These are phyloP conservation scores for Pestalotiopsis sp. DNA, from an alignment of 2,329 filamentous ascomycete genomes.

Conservation along the genomic window DNA sequence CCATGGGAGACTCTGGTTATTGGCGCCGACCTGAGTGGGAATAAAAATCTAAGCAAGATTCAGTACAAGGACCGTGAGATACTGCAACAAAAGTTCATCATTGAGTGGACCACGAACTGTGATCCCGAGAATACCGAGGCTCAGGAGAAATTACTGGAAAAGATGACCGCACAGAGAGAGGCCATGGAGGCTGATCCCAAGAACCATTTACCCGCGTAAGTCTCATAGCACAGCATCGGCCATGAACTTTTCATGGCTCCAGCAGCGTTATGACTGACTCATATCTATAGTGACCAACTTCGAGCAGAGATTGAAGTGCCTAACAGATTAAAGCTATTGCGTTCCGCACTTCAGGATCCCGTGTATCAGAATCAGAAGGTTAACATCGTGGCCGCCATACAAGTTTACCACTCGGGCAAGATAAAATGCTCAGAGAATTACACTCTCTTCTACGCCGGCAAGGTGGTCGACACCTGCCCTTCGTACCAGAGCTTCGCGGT, in stretches of 20 bases:
- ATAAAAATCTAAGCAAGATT: conserved; percentile 33
- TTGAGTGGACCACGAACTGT: conserved; percentile 26
- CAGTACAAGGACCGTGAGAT: conserved; percentile 40
- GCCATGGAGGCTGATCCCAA: conserved; percentile 34
- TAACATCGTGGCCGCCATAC: conserved; percentile 45
- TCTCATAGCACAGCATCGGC: neutral
- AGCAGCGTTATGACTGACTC: neutral
- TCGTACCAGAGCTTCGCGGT: conserved; percentile 39
- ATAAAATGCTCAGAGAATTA: conserved; percentile 42
- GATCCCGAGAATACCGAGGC: conserved; percentile 25
- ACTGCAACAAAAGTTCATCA: conserved; percentile 36
- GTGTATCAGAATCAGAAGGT: conserved; percentile 37
- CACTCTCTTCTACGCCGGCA: conserved; percentile 45
- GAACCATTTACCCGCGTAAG: conserved; percentile 34
- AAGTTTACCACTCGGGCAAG: conserved; percentile 40
- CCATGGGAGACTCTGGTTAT: conserved; percentile 35
- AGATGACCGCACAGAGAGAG: conserved; percentile 26
- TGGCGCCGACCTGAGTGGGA: conserved; percentile 35
- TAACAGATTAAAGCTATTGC: conserved; percentile 34
- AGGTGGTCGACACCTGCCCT: conserved; percentile 42
- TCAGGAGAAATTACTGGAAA: conserved; percentile 25
- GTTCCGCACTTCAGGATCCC: conserved; percentile 31
- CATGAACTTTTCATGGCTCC: neutral
- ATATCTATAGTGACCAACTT: conserved; percentile 24
- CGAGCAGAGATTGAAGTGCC: conserved; percentile 31